Base-by-base conservation (phyloP, 495 filamentous ascomycete species). In the Aspergillus haitiensis region DNA sequence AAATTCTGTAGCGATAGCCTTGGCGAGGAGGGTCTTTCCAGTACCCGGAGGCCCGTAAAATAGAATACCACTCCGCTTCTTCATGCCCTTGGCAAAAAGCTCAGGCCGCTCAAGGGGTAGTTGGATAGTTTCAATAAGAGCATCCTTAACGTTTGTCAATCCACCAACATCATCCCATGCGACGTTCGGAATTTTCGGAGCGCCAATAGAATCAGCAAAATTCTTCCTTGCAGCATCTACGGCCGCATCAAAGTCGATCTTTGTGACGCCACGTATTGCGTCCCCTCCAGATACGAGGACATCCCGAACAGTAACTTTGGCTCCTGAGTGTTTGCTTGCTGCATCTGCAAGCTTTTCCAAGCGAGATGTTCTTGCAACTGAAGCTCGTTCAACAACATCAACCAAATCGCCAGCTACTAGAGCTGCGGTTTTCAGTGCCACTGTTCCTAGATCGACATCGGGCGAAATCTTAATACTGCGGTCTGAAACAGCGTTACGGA, bases 31-130 rank as follows among this genome's bases (percentile, higher is more conserved):
- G 0, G 94, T 99, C 76, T 99, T 99, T 35, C 94, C 94, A 5
- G 95, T 98, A 55, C 94, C 94, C 0, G 94, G 94, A 7, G 95
- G 95, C 0, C 94, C 94, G 67, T 99, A 98, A 78, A 99, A 98
- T 59, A 99, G 76, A 60, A 99, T 98, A 66, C 94, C 94, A 58
- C 90, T 94, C 40, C 94, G 89, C 76, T 98, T 98, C 81, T 97
- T 97, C 92, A 99, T 95, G 47, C 95, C 95, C 76, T 93, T 93
- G 36, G 92, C 93, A 67, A 99, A 99, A 6, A 99, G 80, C 68
- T 98, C 95, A 5, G 94, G 95, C 8, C 92, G 83, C 63, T 96
- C 89, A 7, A 98, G 84, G 0, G 94, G 94, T 34, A 98, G 81
- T 67, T 97, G 93, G 54, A 99, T 98, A 1, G 94, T 99, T 69